A percentile compares a stretch with the other conserved stretches of the same genome.
Evolutionary conservation across 495 filamentous ascomycete species (phyloP).

Genomic region (Rhizodiscina lignyota): DNA sequence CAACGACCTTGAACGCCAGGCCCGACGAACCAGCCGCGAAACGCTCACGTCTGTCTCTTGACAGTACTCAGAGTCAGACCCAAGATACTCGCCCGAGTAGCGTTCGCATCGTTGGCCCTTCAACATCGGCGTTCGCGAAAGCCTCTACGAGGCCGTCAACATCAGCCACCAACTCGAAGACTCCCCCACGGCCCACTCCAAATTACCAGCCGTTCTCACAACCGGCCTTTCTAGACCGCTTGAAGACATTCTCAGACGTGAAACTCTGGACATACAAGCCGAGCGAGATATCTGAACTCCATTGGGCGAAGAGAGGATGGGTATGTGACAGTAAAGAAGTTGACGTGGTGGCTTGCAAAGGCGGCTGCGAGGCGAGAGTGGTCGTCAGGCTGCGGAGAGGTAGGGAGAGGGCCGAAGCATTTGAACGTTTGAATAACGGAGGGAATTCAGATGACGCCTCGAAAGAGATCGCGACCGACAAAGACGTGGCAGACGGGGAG

Average conservation of each 20-base stretch:
- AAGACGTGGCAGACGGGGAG: background rate
- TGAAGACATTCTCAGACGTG: slow-evolving; percentile 78
- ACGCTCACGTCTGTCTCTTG: too few species aligned
- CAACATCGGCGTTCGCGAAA: too few species aligned
- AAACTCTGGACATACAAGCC: slow-evolving; percentile 80
- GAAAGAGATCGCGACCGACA: slow-evolving; percentile 2
- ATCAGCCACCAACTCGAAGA: too few species aligned
- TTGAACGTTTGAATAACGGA: slow-evolving; percentile 31
- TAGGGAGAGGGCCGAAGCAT: slow-evolving; percentile 26
- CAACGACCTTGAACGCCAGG: slow-evolving; percentile 6
- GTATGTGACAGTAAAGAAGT: slow-evolving; percentile 60
- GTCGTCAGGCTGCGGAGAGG: slow-evolving; percentile 45
- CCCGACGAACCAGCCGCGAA: slow-evolving; percentile 10
- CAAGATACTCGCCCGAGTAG: slow-evolving; percentile 1
- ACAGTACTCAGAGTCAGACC: too few species aligned
- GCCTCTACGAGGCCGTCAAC: too few species aligned
- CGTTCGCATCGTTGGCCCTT: too few species aligned
- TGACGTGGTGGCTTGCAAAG: slow-evolving; percentile 68
- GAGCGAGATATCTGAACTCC: slow-evolving; percentile 65
- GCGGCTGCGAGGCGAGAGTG: slow-evolving; percentile 65
- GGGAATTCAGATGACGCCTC: slow-evolving; percentile 40
- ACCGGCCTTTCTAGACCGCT: slow-evolving; percentile 58
- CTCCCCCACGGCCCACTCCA: too few species aligned
- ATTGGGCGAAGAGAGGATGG: slow-evolving; percentile 95
- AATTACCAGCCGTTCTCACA: slow-evolving; percentile 76